Evolutionary conservation across 176 grass and related monocot species (phyloP).

Genomic region (Tuctoria greenei): DNA sequence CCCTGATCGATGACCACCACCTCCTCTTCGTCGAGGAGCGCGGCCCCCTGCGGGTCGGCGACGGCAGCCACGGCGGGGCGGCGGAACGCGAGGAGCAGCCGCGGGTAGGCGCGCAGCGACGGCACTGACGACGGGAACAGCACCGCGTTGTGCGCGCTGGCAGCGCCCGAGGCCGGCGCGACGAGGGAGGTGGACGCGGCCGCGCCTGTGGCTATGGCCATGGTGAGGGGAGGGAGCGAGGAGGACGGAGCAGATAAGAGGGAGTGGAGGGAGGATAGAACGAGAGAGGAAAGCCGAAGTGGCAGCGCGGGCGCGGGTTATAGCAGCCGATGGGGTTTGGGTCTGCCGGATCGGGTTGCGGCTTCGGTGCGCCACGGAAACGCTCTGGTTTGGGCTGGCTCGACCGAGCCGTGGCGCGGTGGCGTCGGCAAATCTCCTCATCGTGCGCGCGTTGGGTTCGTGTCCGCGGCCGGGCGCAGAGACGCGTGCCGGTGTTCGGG

Average conservation of each 20-base stretch:
- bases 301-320: constrained; percentile 28
- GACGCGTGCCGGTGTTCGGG: not conserved
- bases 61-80: constrained; percentile 45
- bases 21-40: constrained; percentile 40
- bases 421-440: no score
- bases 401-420: no score
- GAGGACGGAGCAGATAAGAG: constrained; percentile 14
- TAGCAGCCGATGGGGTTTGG: not conserved
- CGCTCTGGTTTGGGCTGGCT: not conserved
- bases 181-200: constrained; percentile 41
- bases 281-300: constrained; percentile 18
- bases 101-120: constrained; percentile 46
- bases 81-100: constrained; percentile 41
- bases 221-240: not conserved
- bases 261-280: constrained; percentile 42
- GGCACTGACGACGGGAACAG: constrained; percentile 47
- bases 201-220: constrained; percentile 21
- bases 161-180: constrained; percentile 22
- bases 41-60: constrained; percentile 47
- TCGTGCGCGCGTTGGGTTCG: not conserved
- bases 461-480: not conserved
- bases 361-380: not conserved
- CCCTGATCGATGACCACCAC: not conserved
- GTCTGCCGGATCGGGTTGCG: not conserved
- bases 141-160: constrained; percentile 19